A percentile compares a stretch with the other conserved stretches of the same genome.
These are phyloP conservation scores for Hypoxylon sp. DNA, from an alignment of 2,329 filamentous ascomycete genomes.

Conservation along the genomic window DNA sequence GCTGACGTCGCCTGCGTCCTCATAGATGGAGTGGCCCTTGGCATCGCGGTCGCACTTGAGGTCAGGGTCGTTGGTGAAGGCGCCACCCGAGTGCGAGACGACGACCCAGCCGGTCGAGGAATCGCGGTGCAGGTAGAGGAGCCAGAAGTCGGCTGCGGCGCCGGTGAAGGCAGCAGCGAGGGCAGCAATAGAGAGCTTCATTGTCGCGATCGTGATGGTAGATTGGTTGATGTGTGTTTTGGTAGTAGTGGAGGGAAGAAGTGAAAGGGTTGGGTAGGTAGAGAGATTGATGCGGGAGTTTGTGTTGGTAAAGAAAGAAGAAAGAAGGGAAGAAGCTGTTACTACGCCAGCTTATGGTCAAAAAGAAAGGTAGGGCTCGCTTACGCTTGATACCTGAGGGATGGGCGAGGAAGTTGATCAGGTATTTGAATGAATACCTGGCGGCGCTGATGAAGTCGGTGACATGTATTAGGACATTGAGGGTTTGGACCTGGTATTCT, in stretches of 20 bases:
- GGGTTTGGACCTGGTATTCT: no score
- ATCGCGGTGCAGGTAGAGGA: neutral
- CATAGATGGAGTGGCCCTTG: slow-evolving; percentile 16
- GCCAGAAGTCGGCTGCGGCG: slow-evolving; percentile 16
- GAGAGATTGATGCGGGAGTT: neutral
- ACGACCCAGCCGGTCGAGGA: neutral
- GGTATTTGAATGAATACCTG: no score
- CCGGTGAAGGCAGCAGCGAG: slow-evolving; percentile 2
- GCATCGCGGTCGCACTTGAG: slow-evolving; percentile 2
- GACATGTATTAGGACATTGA: no score
- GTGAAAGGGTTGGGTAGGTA: neutral
- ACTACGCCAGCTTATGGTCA: neutral
- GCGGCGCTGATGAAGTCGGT: no score
- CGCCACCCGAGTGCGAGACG: neutral
- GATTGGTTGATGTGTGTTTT: neutral
- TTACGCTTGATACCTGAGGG: no score
- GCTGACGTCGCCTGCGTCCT: slow-evolving; percentile 25
- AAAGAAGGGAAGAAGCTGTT: neutral
- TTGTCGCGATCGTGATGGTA: neutral
- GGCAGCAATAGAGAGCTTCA: slow-evolving; percentile 6
- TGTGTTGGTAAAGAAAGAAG: neutral
- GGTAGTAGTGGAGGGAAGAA: neutral
- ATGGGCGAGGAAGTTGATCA: no score
- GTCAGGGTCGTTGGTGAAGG: neutral
- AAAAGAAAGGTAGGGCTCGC: no score